These are phyloP conservation scores for Mycosphaerelloides madeirae DNA, from an alignment of 2,329 filamentous ascomycete genomes.

Conservation along the genomic window DNA sequence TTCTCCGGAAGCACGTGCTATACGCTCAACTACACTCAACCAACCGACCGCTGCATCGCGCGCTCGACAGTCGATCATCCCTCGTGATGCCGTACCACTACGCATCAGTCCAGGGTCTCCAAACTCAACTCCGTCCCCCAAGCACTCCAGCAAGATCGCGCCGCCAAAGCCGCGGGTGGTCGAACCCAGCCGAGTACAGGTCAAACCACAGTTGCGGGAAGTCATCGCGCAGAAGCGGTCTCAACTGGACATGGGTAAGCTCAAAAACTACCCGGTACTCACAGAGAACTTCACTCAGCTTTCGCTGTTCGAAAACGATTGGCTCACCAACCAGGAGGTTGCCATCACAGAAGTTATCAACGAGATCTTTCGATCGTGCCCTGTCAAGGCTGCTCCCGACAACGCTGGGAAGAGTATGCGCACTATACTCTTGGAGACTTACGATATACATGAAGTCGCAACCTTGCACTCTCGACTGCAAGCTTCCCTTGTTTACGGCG, in stretches of 20 bases:
- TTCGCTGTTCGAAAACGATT: slow-evolving; percentile 59
- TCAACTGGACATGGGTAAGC: slow-evolving; percentile 14
- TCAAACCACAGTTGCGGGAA: slow-evolving; percentile 11
- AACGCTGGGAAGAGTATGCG: not conserved
- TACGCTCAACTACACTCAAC: slow-evolving; percentile 11
- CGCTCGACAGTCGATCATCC: slow-evolving; percentile 14
- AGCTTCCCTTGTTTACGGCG: slow-evolving; percentile 55
- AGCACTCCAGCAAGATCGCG: not conserved
- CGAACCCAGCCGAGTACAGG: not conserved
- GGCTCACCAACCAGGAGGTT: slow-evolving; percentile 58
- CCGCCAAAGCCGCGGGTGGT: not conserved
- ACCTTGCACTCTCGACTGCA: slow-evolving; percentile 54
- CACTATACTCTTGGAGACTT: slow-evolving; percentile 47
- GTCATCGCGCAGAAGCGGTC: slow-evolving; percentile 14
- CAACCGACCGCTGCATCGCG: slow-evolving; percentile 24
- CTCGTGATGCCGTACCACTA: slow-evolving; percentile 14
- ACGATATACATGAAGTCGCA: slow-evolving; percentile 49
- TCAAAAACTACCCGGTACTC: slow-evolving; percentile 47
- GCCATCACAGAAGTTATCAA: slow-evolving; percentile 59
- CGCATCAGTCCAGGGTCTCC: not conserved
- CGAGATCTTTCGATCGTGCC: slow-evolving; percentile 45
- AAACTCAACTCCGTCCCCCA: not conserved
- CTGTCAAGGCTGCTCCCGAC: slow-evolving; percentile 12
- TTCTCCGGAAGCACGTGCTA: not conserved
- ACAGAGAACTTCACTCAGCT: slow-evolving; percentile 51